phyloP scores from a whole-genome alignment of 129 eudicot species.

The Artemisia tridentata region DNA sequence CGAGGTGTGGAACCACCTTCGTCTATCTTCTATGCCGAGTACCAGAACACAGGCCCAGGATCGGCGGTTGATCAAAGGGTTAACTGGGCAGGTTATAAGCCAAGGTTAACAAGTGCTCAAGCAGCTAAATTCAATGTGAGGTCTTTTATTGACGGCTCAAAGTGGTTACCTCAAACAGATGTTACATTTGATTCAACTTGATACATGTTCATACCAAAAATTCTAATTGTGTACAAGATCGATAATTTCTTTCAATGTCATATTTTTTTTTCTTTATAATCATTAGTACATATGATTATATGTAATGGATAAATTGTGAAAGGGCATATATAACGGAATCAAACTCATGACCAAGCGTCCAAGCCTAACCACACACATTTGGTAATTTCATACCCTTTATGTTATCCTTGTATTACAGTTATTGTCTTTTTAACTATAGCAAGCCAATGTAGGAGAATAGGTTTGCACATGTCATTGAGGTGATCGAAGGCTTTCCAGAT shows the following conservation, averaged over 20 bases:
- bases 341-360: constrained; percentile 28
- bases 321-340: constrained; percentile 10
- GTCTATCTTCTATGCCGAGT: constrained; percentile 58
- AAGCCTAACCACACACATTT: constrained; percentile 26
- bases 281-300: no score
- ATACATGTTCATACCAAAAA: neutral
- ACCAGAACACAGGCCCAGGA: constrained; percentile 54
- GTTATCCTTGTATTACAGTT: constrained; percentile 6
- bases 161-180: constrained; percentile 49
- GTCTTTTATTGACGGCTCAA: constrained; percentile 42
- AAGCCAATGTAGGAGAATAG: no score
- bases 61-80: constrained; percentile 44
- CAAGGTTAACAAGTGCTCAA: constrained; percentile 33
- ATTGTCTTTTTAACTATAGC: neutral
- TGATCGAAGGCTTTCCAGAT: no score
- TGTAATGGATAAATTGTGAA: constrained; percentile 12
- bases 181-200: constrained; percentile 35
- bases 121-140: constrained; percentile 55
- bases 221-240: no score
- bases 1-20: constrained; percentile 49
- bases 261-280: neutral
- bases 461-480: no score
- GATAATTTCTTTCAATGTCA: neutral
- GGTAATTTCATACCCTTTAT: neutral
- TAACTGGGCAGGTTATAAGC: constrained; percentile 61